phyloP scores from a whole-genome alignment of 495 filamentous ascomycete genomes.

The Penicillium canariense region DNA sequence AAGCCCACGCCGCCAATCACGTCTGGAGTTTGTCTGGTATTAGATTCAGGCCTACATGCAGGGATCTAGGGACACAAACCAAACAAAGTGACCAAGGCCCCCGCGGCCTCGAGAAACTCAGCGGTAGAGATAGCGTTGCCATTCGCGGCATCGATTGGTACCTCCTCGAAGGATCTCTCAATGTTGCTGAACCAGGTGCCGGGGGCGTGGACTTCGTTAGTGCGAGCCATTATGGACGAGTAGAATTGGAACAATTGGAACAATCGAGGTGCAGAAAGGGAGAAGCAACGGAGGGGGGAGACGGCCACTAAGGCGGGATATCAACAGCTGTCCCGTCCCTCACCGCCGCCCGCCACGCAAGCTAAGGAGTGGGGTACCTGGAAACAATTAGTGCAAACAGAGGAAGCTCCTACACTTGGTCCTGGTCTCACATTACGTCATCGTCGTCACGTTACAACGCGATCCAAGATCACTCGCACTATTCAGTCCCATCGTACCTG shows the following conservation, averaged over 20 bases:
- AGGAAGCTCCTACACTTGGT: slow-evolving; percentile 2
- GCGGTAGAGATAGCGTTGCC: slow-evolving; percentile 75
- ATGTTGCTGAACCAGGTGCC: slow-evolving; percentile 81
- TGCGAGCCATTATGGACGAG: slow-evolving; percentile 26
- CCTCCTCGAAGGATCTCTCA: slow-evolving; percentile 77
- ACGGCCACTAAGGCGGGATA: not conserved
- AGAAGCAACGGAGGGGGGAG: slow-evolving; percentile 2
- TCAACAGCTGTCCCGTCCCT: slow-evolving; percentile 18
- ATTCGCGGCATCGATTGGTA: slow-evolving; percentile 67
- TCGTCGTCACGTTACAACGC: slow-evolving; percentile 18
- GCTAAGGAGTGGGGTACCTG: slow-evolving; percentile 2
- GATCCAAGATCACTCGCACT: slow-evolving; percentile 1
- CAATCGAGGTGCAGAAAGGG: slow-evolving; percentile 10
- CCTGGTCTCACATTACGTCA: slow-evolving; percentile 29
- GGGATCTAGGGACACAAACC: slow-evolving; percentile 49
- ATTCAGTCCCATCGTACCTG: slow-evolving; percentile 11
- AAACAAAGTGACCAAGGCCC: slow-evolving; percentile 81
- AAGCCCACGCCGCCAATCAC: slow-evolving; percentile 80
- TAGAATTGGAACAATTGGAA: slow-evolving; percentile 2
- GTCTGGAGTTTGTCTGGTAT: slow-evolving; percentile 50
- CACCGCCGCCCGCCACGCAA: slow-evolving; percentile 25
- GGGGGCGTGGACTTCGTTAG: slow-evolving; percentile 48
- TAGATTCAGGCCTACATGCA: slow-evolving; percentile 6
- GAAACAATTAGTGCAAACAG: slow-evolving; percentile 25
- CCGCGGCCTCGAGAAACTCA: slow-evolving; percentile 89